Percentiles rank a stretch among this genome's conserved stretches.
phyloP scores from a whole-genome alignment of 495 filamentous ascomycete species.

The Podospora fimiseda region DNA sequence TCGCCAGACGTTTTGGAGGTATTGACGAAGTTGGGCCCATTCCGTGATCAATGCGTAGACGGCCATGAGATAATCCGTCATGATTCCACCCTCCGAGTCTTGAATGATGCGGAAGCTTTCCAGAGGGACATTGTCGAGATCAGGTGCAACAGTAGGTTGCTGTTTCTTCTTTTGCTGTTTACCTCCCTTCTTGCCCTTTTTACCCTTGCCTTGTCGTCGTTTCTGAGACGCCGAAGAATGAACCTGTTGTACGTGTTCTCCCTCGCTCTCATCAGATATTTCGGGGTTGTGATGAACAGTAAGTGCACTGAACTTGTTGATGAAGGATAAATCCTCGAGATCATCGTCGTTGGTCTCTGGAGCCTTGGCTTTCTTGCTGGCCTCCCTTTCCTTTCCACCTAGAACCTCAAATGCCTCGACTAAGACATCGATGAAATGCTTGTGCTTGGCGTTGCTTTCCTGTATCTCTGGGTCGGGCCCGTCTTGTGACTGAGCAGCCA shows the following conservation, averaged over 20 bases:
- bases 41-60: constrained; percentile 28
- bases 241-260: background rate
- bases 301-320: constrained; percentile 33
- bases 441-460: constrained; percentile 34
- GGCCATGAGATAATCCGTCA: constrained; percentile 36
- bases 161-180: constrained; percentile 4
- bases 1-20: constrained; percentile 38
- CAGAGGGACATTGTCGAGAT: constrained; percentile 21
- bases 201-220: constrained; percentile 30
- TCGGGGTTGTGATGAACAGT: constrained; percentile 19
- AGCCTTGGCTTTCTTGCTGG: constrained; percentile 3
- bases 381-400: constrained; percentile 22
- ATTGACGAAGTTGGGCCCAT: constrained; percentile 27
- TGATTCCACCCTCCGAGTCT: no score
- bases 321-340: constrained; percentile 25
- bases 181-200: constrained; percentile 33
- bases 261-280: constrained; percentile 11
- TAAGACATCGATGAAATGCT: constrained; percentile 35
- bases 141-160: background rate
- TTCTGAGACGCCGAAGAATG: constrained; percentile 13
- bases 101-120: constrained; percentile 42
- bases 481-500: constrained; percentile 23
- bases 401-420: constrained; percentile 30
- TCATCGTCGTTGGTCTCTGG: constrained; percentile 17
- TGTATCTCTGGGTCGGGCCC: constrained; percentile 33